phyloP scores from a whole-genome alignment of 2,329 filamentous ascomycete species.

The Fusarium poae region DNA sequence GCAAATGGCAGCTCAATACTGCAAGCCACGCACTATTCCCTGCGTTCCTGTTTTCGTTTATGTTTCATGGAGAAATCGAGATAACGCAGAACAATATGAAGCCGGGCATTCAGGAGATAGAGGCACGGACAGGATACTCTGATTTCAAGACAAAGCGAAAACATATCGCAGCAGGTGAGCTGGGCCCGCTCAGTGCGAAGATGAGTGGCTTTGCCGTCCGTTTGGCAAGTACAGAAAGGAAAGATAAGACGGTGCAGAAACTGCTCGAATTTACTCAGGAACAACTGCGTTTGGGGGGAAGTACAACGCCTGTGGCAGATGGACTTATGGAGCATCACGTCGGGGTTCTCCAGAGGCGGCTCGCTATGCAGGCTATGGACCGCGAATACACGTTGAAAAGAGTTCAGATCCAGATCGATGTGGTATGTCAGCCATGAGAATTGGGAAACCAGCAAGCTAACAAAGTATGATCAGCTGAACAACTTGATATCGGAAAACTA shows the following conservation, averaged over 20 bases:
- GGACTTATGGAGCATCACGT: slow-evolving; percentile 48
- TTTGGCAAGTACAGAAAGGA: slow-evolving; percentile 55
- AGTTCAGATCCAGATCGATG: slow-evolving; percentile 57
- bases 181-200: slow-evolving; percentile 51
- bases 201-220: slow-evolving; percentile 55
- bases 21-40: slow-evolving; percentile 54
- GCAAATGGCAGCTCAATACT: slow-evolving; percentile 48
- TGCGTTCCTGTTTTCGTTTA: slow-evolving; percentile 52
- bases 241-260: slow-evolving; percentile 53
- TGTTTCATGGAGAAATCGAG: slow-evolving; percentile 54
- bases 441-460: slow-evolving; percentile 4
- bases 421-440: slow-evolving; percentile 46
- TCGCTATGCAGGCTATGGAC: slow-evolving; percentile 55
- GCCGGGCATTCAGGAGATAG: slow-evolving; percentile 51
- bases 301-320: slow-evolving; percentile 16
- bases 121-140: slow-evolving; percentile 54
- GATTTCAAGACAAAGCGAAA: slow-evolving; percentile 50
- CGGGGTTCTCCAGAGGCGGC: slow-evolving; percentile 50
- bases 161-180: slow-evolving; percentile 48
- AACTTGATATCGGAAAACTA: slow-evolving; percentile 57
- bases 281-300: not conserved
- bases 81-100: slow-evolving; percentile 52
- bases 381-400: slow-evolving; percentile 54
- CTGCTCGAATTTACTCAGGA: slow-evolving; percentile 52
- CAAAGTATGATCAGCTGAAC: slow-evolving; percentile 50